These are phyloP conservation scores for Crithidia thermophila DNA, from an alignment of 208 protist genomes.

Conservation along the genomic window DNA sequence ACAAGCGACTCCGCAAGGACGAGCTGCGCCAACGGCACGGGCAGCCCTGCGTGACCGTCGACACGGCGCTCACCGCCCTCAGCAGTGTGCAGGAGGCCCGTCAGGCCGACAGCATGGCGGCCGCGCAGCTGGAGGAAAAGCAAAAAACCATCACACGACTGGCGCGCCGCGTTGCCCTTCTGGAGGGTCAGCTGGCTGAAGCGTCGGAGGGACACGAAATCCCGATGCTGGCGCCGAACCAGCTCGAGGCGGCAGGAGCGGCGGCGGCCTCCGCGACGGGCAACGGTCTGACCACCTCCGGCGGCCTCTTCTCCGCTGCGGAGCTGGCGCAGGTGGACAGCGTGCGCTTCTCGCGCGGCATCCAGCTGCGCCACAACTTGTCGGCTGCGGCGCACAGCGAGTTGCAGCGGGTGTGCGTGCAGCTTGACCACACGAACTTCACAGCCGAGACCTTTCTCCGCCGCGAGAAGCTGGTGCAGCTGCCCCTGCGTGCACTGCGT, in stretches of 20 bases:
- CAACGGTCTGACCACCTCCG: not conserved
- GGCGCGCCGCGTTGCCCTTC: constrained; percentile 19
- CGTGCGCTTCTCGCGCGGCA: constrained; percentile 15
- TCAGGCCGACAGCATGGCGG: not conserved
- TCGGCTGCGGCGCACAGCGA: not conserved
- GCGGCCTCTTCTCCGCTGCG: constrained; percentile 23
- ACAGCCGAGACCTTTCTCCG: constrained; percentile 22
- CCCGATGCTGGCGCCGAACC: constrained; percentile 13
- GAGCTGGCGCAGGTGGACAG: constrained; percentile 26
- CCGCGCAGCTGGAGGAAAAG: constrained; percentile 17
- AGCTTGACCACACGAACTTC: constrained; percentile 27
- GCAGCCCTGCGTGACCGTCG: not conserved
- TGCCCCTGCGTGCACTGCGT: constrained; percentile 21
- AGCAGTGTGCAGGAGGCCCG: not conserved
- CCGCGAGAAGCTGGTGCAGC: constrained; percentile 21
- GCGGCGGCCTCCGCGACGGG: not conserved
- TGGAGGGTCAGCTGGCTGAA: constrained; percentile 20
- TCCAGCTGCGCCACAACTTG: constrained; percentile 30
- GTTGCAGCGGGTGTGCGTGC: constrained; percentile 27
- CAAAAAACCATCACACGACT: constrained; percentile 30
- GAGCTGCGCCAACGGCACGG: not conserved
- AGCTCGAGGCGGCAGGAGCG: not conserved
- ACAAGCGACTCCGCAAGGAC: constrained; percentile 32
- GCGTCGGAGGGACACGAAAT: constrained; percentile 8
- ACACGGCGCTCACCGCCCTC: constrained; percentile 6